Evolutionary conservation across 495 filamentous ascomycete species (phyloP).

Genomic region (Alectoria sarmentosa): DNA sequence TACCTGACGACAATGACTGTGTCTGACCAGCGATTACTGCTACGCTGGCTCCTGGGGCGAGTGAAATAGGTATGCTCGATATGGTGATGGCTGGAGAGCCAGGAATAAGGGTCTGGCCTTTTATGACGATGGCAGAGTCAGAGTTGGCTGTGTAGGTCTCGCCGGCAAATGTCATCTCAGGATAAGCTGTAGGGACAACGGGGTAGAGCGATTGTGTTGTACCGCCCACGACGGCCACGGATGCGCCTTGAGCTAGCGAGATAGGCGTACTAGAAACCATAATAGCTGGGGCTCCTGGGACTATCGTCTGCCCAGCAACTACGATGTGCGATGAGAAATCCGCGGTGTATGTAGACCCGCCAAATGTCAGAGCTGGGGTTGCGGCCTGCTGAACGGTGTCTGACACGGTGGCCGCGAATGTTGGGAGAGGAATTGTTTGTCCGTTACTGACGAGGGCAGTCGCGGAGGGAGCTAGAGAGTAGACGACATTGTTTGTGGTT

Average conservation of each 20-base stretch:
- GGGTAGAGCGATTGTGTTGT: constrained; percentile 8
- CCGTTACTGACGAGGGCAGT: background rate
- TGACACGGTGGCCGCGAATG: background rate
- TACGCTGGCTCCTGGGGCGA: background rate
- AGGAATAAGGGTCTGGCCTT: background rate
- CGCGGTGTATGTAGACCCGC: constrained; percentile 9
- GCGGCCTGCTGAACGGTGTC: background rate
- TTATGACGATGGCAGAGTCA: background rate
- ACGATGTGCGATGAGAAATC: constrained; percentile 8
- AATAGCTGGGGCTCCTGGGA: constrained; percentile 7
- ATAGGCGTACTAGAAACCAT: constrained; percentile 16
- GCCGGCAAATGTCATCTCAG: background rate
- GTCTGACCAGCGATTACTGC: constrained; percentile 7
- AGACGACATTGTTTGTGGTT: background rate
- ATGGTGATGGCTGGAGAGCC: background rate
- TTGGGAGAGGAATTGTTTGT: background rate
- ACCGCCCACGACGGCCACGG: constrained; percentile 9
- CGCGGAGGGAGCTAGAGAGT: background rate
- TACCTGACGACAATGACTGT: background rate
- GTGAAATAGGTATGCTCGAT: background rate
- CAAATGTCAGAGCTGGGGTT: constrained; percentile 11
- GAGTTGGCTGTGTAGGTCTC: background rate
- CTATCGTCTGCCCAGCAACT: constrained; percentile 4
- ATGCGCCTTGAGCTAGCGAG: constrained; percentile 7
- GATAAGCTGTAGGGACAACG: background rate